phyloP scores from a whole-genome alignment of 2,329 filamentous ascomycete genomes.

The Talaromyces verruculosus region DNA sequence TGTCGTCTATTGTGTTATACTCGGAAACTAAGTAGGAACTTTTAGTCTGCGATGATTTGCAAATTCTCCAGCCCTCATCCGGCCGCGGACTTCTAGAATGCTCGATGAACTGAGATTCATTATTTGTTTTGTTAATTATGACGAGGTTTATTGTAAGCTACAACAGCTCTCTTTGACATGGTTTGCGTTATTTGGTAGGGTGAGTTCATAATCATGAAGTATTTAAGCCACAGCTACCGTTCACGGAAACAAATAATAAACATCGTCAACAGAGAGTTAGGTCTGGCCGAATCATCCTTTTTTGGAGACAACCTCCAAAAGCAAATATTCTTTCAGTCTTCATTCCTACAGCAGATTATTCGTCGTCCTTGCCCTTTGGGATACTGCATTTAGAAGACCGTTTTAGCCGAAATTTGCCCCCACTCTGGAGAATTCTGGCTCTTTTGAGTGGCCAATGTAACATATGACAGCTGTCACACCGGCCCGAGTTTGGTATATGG shows the following conservation, averaged over 20 bases:
- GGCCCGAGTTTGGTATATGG: no score
- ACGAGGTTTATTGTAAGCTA: background rate
- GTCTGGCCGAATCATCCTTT: background rate
- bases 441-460: no score
- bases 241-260: background rate
- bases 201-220: background rate
- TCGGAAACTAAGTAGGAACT: no score
- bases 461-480: no score
- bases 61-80: background rate
- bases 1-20: background rate
- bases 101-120: background rate
- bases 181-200: background rate
- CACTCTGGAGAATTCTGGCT: no score
- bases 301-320: background rate
- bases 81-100: background rate
- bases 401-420: no score
- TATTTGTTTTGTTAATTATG: background rate
- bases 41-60: background rate
- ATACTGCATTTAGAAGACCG: no score
- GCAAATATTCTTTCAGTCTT: background rate
- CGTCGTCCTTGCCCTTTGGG: no score
- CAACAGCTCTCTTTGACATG: background rate
- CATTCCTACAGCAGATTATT: background rate
- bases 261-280: background rate
- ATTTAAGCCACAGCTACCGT: background rate